Evolutionary conservation across 495 filamentous ascomycete species (phyloP).

Genomic region (Corynascus novoguineensis): DNA sequence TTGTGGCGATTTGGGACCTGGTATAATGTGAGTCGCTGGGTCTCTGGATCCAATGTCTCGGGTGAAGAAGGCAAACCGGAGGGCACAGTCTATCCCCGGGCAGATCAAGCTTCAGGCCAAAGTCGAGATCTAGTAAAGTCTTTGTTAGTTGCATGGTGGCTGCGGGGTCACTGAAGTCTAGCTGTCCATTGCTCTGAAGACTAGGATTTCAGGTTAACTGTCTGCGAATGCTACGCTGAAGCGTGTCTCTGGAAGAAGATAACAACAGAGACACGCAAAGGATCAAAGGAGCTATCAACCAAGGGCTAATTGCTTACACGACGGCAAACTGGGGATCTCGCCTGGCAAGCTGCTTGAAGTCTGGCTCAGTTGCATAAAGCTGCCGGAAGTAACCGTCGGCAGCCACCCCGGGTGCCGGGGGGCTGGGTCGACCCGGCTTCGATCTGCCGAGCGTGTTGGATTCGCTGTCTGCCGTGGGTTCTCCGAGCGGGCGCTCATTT

Average conservation of each 20-base stretch:
- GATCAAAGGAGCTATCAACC: neutral
- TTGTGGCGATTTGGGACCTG: slow-evolving; percentile 77
- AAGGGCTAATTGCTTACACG: slow-evolving; percentile 14
- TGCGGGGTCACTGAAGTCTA: slow-evolving; percentile 78
- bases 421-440: slow-evolving; percentile 5
- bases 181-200: slow-evolving; percentile 55
- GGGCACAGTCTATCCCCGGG: slow-evolving; percentile 81
- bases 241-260: neutral
- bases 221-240: neutral
- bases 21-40: neutral
- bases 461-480: neutral
- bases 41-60: neutral
- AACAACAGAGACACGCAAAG: neutral
- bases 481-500: neutral
- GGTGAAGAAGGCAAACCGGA: slow-evolving; percentile 52
- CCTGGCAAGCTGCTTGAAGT: slow-evolving; percentile 34
- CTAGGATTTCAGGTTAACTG: slow-evolving; percentile 16
- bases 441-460: neutral
- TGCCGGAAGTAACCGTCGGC: slow-evolving; percentile 34
- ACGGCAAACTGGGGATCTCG: slow-evolving; percentile 30
- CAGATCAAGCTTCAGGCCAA: slow-evolving; percentile 62
- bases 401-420: neutral
- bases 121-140: slow-evolving; percentile 69
- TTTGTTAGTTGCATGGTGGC: slow-evolving; percentile 78
- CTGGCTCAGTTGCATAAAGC: slow-evolving; percentile 31